Base-by-base conservation (phyloP, 73 alveolate species). In the Breviolum minutum region DNA sequence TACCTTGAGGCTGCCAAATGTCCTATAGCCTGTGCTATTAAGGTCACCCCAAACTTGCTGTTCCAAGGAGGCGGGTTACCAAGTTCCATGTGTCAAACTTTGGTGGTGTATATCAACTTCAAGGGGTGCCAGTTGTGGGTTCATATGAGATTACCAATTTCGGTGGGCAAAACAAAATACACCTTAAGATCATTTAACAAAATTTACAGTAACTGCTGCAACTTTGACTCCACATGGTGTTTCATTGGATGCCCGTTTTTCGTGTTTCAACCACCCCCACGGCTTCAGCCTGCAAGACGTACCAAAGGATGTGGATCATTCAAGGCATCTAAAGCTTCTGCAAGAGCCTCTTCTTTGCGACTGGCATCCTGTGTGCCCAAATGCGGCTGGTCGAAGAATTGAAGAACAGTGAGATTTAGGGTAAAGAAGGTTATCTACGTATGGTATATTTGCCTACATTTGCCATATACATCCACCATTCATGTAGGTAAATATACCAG, bases 301-400 rank as follows among this genome's bases (percentile, higher is more conserved):
- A 87, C 95, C 54, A 87, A 32, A 70, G 77, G 22, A 48, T 87
- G 95, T 7, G 27, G 70, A 63, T 92, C 98, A 61, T 92, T 20
- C 90, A 92, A 54, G 40, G 90, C 98, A 63, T 73, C 66, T 48
- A 74, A 54, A 24, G 98, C 98, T 61, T 73, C 98, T 40, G 32
- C 14, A 17, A 92, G 27, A 8, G 98, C 98, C 29, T 92, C 98
- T 7, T 76, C 66, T 20, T 68, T 29, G 13, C 29, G 24, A 30
- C 63, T 80, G 14, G 85, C 60, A 54, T 92, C 98, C 98, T 92
- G 64, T 19, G 54, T 40, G 54, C 54, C 0, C 0, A 40, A 3
- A 40, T 40, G 54, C 0, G 54, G 86, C 86, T 7, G 30, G 82
- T n/a, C n/a, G 82, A 71, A 16, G 5, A n/a, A n/a, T n/a, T n/a